phyloP scores from a whole-genome alignment of 768 basidiomycete genomes.

The Plicaturopsis crispa region DNA sequence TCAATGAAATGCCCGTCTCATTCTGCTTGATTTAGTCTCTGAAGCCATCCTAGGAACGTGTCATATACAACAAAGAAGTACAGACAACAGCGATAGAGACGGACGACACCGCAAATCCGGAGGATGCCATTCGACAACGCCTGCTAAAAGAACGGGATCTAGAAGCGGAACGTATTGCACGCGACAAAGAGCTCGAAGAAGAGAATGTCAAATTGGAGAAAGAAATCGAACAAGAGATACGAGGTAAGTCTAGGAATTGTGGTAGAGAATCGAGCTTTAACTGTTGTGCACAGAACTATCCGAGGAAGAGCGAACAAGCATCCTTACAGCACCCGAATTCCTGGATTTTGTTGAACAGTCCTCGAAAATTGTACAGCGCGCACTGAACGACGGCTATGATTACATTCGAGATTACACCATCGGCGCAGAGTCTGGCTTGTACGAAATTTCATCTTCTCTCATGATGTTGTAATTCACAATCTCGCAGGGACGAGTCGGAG shows the following conservation, averaged over 20 bases:
- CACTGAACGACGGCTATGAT: constrained; percentile 92
- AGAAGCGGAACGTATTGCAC: constrained; percentile 59
- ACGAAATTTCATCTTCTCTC: constrained; percentile 23
- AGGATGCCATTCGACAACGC: constrained; percentile 72
- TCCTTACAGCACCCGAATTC: constrained; percentile 86
- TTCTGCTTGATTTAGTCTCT: constrained; percentile 1
- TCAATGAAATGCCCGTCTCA: constrained; percentile 6
- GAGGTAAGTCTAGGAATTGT: constrained; percentile 37
- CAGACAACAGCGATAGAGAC: constrained; percentile 67
- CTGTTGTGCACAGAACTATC: constrained; percentile 58
- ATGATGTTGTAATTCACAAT: neutral
- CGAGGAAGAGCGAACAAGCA: constrained; percentile 76
- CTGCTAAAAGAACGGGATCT: constrained; percentile 59
- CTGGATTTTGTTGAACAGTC: constrained; percentile 91
- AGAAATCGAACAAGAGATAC: constrained; percentile 81
- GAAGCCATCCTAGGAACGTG: constrained; percentile 62
- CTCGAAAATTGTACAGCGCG: constrained; percentile 91
- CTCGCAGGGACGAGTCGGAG: constrained; percentile 76
- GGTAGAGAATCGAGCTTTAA: neutral
- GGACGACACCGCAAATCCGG: constrained; percentile 40
- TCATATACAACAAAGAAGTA: constrained; percentile 79
- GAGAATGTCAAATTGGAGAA: constrained; percentile 78
- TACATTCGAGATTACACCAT: constrained; percentile 97
- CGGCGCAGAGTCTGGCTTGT: constrained; percentile 79
- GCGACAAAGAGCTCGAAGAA: constrained; percentile 75